These are phyloP conservation scores for Fusarium veterinarium DNA, from an alignment of 2,329 filamentous ascomycete species.

Conservation along the genomic window DNA sequence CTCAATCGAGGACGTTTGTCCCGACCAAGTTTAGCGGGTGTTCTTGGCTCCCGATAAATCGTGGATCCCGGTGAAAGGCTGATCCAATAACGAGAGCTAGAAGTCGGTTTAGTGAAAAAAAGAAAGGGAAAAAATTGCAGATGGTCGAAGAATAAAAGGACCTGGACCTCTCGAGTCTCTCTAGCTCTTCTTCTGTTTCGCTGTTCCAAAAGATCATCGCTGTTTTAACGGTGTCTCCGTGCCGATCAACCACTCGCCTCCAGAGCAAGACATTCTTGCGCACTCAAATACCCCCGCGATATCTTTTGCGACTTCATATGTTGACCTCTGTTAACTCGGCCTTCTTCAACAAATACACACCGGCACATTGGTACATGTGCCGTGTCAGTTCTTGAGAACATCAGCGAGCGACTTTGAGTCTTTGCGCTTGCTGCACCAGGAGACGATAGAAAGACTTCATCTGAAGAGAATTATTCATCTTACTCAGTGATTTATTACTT, in stretches of 20 bases:
- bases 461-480: not conserved
- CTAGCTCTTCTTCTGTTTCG: slow-evolving; percentile 1
- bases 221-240: slow-evolving; percentile 27
- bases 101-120: slow-evolving; percentile 19
- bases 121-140: slow-evolving; percentile 33
- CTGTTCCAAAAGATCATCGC: slow-evolving; percentile 20
- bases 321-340: slow-evolving; percentile 31
- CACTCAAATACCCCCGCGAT: slow-evolving; percentile 29
- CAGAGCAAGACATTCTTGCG: slow-evolving; percentile 3
- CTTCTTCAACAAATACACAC: slow-evolving; percentile 25
- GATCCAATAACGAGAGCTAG: slow-evolving; percentile 15
- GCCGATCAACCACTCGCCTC: slow-evolving; percentile 26
- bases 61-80: slow-evolving; percentile 10
- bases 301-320: slow-evolving; percentile 16
- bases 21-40: slow-evolving; percentile 12
- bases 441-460: slow-evolving; percentile 67
- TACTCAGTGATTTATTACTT: not conserved
- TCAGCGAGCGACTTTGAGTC: slow-evolving; percentile 73
- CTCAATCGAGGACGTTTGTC: slow-evolving; percentile 32
- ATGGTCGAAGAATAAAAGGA: slow-evolving; percentile 35
- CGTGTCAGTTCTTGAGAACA: slow-evolving; percentile 54
- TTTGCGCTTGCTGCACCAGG: slow-evolving; percentile 71
- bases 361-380: slow-evolving; percentile 59
- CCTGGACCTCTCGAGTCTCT: slow-evolving; percentile 9
- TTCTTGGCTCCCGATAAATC: slow-evolving; percentile 39